These are phyloP conservation scores for Papiliotrema terrestris DNA, from an alignment of 1,284 basidiomycete species.

Conservation along the genomic window DNA sequence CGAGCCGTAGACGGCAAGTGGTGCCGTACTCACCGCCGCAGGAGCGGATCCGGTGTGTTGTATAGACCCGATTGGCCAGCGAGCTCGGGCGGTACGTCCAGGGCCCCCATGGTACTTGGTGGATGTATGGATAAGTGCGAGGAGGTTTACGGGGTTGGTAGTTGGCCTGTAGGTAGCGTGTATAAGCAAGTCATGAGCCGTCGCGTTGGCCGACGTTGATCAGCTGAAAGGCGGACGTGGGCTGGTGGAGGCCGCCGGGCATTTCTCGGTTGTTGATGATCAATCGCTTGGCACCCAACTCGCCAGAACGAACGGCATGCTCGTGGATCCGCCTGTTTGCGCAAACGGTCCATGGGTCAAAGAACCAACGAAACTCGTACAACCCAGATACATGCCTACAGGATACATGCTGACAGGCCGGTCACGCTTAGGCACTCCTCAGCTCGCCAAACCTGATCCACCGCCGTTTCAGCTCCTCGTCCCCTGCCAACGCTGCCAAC, in stretches of 20 bases:
- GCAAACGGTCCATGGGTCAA: too few species aligned
- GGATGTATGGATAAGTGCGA: too few species aligned
- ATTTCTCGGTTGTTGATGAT: not conserved
- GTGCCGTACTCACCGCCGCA: slow-evolving; percentile 34
- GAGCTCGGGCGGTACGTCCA: slow-evolving; percentile 35
- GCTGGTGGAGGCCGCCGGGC: not conserved
- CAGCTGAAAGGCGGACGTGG: not conserved
- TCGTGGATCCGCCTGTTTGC: too few species aligned
- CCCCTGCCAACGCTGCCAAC: slow-evolving; percentile 8
- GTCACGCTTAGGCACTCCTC: not conserved
- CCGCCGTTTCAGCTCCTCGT: slow-evolving; percentile 14
- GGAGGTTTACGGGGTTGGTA: too few species aligned
- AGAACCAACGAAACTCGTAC: too few species aligned
- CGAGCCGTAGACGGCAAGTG: too few species aligned
- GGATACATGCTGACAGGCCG: not conserved
- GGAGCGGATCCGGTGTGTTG: slow-evolving; percentile 42
- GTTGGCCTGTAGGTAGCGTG: too few species aligned
- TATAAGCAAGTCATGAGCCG: too few species aligned
- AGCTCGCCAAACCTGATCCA: slow-evolving; percentile 10
- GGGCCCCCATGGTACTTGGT: not conserved
- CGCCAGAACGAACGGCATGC: not conserved
- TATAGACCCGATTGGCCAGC: slow-evolving; percentile 41
- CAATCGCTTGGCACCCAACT: not conserved
- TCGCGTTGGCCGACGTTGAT: too few species aligned
- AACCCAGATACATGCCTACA: not conserved